Evolutionary conservation across 371 early-diverging fungal genomes (phyloP).

Genomic region (Mucor racemosus): DNA sequence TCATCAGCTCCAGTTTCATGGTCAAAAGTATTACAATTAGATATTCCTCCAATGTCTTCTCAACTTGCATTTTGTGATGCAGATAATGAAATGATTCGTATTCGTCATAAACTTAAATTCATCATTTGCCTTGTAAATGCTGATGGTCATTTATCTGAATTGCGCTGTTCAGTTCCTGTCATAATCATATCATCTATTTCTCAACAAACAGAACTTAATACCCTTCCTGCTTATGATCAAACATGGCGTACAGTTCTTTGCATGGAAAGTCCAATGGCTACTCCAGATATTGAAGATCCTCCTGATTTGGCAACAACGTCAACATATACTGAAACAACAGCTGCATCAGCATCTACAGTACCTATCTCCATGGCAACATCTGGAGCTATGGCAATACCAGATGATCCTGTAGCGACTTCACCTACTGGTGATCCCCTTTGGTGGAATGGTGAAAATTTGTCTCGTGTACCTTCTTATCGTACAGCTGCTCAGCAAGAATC

Average conservation of each 20-base stretch:
- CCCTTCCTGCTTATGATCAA: constrained; percentile 46
- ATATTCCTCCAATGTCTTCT: constrained; percentile 39
- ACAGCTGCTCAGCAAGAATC: constrained; percentile 44
- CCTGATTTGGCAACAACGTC: background rate
- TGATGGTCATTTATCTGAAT: constrained; percentile 46
- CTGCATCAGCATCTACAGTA: background rate
- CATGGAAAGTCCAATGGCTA: constrained; percentile 9
- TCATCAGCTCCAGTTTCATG: constrained; percentile 17
- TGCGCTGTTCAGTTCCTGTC: constrained; percentile 43
- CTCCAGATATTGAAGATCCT: background rate
- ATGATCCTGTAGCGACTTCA: background rate
- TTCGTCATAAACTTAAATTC: constrained; percentile 48
- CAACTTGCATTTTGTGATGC: constrained; percentile 44
- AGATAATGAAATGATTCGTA: constrained; percentile 50
- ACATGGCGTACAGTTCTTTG: constrained; percentile 39
- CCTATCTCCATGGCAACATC: background rate
- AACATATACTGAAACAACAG: background rate
- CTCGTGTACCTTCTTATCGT: constrained; percentile 49
- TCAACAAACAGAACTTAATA: constrained; percentile 33
- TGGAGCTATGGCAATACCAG: constrained; percentile 2
- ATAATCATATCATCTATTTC: constrained; percentile 42
- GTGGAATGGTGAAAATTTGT: constrained; percentile 49
- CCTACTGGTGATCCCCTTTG: constrained; percentile 19
- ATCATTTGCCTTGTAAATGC: constrained; percentile 40
- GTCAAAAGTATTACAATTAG: constrained; percentile 26